Evolutionary conservation across 495 filamentous ascomycete species (phyloP).

Genomic region (Annulohypoxylon nitens): DNA sequence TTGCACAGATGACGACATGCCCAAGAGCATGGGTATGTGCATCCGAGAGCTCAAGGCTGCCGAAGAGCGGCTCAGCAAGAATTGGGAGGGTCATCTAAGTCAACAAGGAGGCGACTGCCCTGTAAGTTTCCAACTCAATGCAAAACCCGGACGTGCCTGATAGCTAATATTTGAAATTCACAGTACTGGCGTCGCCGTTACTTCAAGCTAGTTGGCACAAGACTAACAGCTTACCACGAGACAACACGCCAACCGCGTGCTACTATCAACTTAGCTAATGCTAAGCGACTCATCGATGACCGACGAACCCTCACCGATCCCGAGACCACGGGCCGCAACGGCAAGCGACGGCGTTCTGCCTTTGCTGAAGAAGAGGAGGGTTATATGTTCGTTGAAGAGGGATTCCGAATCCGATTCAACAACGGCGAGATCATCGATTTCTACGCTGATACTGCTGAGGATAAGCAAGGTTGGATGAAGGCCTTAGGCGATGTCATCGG

Average conservation of each 20-base stretch:
- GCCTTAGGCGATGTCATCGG: slow-evolving; percentile 88
- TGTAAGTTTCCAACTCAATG: slow-evolving; percentile 69
- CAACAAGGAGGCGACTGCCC: slow-evolving; percentile 98
- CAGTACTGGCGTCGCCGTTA: slow-evolving; percentile 98
- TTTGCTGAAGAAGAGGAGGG: slow-evolving; percentile 99
- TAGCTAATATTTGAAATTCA: slow-evolving; percentile 46
- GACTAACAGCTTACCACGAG: slow-evolving; percentile 96
- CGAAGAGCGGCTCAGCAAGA: slow-evolving; percentile 76
- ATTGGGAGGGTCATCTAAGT: slow-evolving; percentile 89
- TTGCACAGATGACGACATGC: slow-evolving; percentile 94
- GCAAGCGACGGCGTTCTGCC: slow-evolving; percentile 87
- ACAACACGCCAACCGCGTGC: slow-evolving; percentile 93
- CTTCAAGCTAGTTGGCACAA: slow-evolving; percentile 92
- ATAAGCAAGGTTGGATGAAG: slow-evolving; percentile 95
- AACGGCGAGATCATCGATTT: slow-evolving; percentile 99
- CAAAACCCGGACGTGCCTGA: not conserved
- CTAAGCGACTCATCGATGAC: slow-evolving; percentile 93
- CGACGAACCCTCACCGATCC: slow-evolving; percentile 83
- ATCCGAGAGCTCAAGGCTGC: slow-evolving; percentile 92
- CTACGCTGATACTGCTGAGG: slow-evolving; percentile 86
- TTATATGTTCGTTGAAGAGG: slow-evolving; percentile 99
- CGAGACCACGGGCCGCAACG: slow-evolving; percentile 78
- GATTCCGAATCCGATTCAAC: slow-evolving; percentile 96
- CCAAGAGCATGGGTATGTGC: slow-evolving; percentile 96
- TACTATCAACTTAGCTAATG: slow-evolving; percentile 96